Evolutionary conservation across 371 early-diverging fungal genomes (phyloP).

Genomic region (Parasitella parasitica): DNA sequence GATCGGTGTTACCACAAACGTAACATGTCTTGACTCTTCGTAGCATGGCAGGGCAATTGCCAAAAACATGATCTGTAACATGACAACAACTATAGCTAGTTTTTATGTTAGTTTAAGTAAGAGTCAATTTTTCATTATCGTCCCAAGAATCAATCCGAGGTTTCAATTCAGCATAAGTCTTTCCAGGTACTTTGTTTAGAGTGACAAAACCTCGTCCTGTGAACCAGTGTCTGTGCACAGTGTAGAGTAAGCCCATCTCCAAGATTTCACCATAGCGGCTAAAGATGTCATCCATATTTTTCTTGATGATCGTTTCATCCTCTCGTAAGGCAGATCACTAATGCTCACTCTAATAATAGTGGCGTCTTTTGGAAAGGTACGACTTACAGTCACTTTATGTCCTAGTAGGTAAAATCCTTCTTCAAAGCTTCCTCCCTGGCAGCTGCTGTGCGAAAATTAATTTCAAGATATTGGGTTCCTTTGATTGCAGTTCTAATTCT

Average conservation of each 20-base stretch:
- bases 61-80: not conserved
- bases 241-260: not conserved
- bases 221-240: not conserved
- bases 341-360: no score
- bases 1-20: not conserved
- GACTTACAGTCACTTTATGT: no score
- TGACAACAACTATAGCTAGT: not conserved
- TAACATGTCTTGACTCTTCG: not conserved
- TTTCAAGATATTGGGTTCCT: no score
- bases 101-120: not conserved
- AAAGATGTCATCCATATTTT: no score
- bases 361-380: no score
- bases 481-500: no score
- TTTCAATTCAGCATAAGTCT: not conserved
- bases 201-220: not conserved
- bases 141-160: not conserved
- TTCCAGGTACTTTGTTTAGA: not conserved
- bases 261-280: no score
- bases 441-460: no score
- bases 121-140: not conserved
- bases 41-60: not conserved
- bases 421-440: no score
- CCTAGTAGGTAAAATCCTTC: no score
- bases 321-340: no score
- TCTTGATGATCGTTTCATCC: no score